Evolutionary conservation across 169 alveolate genomes (phyloP).

Genomic region (Cryptosporidium ryanae): DNA sequence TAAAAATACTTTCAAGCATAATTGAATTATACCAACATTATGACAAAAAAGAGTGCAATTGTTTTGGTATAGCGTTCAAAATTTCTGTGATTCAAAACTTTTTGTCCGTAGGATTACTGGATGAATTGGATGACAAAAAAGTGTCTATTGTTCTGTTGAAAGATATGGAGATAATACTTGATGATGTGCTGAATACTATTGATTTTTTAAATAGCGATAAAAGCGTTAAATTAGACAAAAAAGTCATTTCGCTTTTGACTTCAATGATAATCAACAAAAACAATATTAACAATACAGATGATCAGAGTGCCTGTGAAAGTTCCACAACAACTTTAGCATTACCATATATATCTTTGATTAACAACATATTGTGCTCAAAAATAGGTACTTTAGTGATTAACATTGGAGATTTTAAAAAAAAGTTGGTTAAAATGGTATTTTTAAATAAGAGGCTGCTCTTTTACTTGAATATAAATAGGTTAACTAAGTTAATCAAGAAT

Average conservation of each 20-base stretch:
- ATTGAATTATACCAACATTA: constrained; percentile 3
- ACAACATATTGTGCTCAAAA: neutral
- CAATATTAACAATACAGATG: neutral
- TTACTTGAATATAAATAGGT: neutral
- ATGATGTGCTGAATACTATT: neutral
- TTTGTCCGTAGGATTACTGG: constrained; percentile 7
- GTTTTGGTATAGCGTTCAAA: constrained; percentile 4
- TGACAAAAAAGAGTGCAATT: neutral
- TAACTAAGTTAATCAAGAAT: constrained; percentile 20
- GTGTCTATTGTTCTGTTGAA: neutral
- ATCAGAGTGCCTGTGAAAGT: too few relatives aligned
- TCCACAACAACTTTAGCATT: neutral
- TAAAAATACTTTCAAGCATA: constrained; percentile 19
- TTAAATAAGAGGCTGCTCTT: constrained; percentile 6
- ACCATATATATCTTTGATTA: constrained; percentile 41
- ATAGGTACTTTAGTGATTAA: constrained; percentile 3
- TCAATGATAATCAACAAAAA: neutral
- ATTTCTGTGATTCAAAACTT: constrained; percentile 51
- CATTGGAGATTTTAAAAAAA: neutral
- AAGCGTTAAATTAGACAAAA: too few relatives aligned
- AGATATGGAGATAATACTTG: constrained; percentile 5
- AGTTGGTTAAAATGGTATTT: neutral
- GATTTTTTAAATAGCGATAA: too few relatives aligned
- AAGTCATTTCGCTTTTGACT: too few relatives aligned
- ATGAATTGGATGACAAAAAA: neutral